Evolutionary conservation across 2,329 filamentous ascomycete species (phyloP), one percentile per base, ranked within the genome.

Genomic region (Fusarium sp.): DNA sequence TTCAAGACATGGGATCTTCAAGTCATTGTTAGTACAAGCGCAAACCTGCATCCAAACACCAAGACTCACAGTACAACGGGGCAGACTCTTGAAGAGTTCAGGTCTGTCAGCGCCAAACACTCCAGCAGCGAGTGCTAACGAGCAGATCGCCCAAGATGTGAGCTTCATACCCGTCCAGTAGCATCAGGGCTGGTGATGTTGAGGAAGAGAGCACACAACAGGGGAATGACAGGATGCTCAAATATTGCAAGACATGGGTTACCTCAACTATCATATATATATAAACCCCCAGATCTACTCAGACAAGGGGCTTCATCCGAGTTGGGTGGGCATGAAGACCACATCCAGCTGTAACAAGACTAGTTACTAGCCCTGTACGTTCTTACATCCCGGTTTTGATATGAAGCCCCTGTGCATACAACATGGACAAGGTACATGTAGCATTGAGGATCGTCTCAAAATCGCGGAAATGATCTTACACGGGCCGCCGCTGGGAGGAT

Each of bases 101-200:
- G 59, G 41, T 28, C 55, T 67, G 30, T 39, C 57, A 56, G 42
- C 63, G 39, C 72, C 69, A 45, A 66, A 56, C 14, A 65, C 72
- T 62, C 68, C 50, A 75, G 59, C 55, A 57, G 65, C 45, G 53
- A 75, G 60, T 50, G 66, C 63, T 51, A 68, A 17, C 44, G 63
- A 72, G 57, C 68, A 72, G 45, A 72, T 47, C 53, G 72, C 72
- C 72, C 72, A 72, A 69, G 47, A 69, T 53, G 63, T 60, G 50
- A 74, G 53, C 68, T 60, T 75, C 72, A 74, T 74, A 63, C 68
- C 72, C 72, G 45, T 69, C 42, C 60, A 69, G 47, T 74, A 39
- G 68, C 71, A 74, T 75, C 53, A 71, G 62, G 56, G 56, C 68
- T 63, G 51, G 57, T 45, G 30, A 38, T 39, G 24, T n/a, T 17